Evolutionary conservation across 164 flowering plant species (phyloP).

Genomic region (Pachysandra terminalis): DNA sequence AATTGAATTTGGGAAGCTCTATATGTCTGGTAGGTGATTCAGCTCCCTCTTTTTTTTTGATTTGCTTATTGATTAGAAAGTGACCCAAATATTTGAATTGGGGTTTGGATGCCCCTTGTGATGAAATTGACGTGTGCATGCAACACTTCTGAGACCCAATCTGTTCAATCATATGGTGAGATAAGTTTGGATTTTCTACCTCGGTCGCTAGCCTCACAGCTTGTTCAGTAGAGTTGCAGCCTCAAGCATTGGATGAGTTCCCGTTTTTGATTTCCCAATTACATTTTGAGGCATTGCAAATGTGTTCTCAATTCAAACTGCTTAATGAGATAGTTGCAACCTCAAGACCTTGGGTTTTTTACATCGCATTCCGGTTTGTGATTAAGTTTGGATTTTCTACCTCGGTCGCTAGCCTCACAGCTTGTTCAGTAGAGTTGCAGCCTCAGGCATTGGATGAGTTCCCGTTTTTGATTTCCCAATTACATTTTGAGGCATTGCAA

Average conservation of each 20-base stretch:
- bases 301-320: neutral
- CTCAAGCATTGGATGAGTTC: neutral
- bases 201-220: neutral
- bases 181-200: neutral
- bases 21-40: constrained; percentile 13
- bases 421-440: neutral
- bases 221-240: neutral
- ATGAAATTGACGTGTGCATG: neutral
- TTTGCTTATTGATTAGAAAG: neutral
- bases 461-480: neutral
- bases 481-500: neutral
- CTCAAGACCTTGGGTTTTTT: too few relatives aligned
- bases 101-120: neutral
- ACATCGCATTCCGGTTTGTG: too few relatives aligned
- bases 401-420: too few relatives aligned
- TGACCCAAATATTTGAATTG: neutral
- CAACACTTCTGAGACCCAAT: neutral
- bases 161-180: neutral
- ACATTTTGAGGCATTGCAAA: neutral
- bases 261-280: neutral
- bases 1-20: constrained; percentile 1
- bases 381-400: neutral
- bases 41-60: neutral
- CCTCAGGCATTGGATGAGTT: neutral
- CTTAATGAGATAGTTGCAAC: neutral